Base-by-base conservation (phyloP, 2,329 filamentous ascomycete genomes). In the Aspergillus tubingensis region DNA sequence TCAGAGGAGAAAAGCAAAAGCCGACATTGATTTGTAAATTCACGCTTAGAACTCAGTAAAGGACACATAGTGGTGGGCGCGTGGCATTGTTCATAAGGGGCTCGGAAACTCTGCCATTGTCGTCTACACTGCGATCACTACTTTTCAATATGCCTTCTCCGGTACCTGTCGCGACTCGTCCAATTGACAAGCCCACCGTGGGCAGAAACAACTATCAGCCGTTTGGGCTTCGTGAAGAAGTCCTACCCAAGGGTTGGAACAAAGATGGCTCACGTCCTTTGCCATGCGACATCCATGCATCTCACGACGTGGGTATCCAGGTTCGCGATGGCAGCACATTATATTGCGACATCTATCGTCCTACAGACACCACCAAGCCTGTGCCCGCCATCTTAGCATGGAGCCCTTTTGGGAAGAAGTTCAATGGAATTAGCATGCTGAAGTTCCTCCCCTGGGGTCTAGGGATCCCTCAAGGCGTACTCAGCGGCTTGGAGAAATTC, bases 131-230 rank as follows among this genome's bases (percentile, higher is more conserved):
- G 39, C 8, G 5, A 54, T 21, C 53, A 21, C 11, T 27, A 27
- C 32, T 39, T 19, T 27, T n/a, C 25, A 36, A 41, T n/a, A 55
- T 55, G 53, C 25, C 52, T 47, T 55, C 53, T 21, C 53, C 53
- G 19, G 53, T 55, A 4, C 53, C 53, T 8, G 25, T 55, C n/a
- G 39, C 39, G 27, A 55, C 53, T 23, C 53, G 53, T 32, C 53
- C 53, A 10, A 55, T 55, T 32, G 15, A 55, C 39, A 55, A 55
- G 53, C 53, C 53, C 53, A 32, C 53, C 7, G 53, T 47, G 39
- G 53, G 53, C 25, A 47, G 53, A 55, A 55, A 55, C 25, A 55
- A 55, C 11, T 55, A 55, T 8, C 53, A 55, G 39, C 53, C 39
- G 5, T 47, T 55, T 47, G 53, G 53, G 3, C 47, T 47, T 32